Evolutionary conservation across 2,329 filamentous ascomycete species (phyloP), one percentile per base, ranked within the genome.

Genomic region (Aspergillus clavatus): DNA sequence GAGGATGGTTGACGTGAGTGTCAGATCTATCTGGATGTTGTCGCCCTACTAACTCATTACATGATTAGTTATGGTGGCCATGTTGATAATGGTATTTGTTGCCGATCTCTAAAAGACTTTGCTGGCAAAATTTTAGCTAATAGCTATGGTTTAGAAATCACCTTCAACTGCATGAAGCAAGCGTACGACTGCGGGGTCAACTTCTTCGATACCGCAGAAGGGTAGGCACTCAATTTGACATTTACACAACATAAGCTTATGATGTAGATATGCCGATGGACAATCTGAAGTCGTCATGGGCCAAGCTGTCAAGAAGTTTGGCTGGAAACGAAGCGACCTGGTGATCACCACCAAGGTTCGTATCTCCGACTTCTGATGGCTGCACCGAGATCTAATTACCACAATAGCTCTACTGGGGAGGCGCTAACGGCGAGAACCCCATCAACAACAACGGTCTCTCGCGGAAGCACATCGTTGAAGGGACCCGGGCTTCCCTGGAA

Each of bases 401-500:
- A 6, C 8, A 12, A 21, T 36, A 60, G 79, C 73, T 87, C 50
- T 80, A 84, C 69, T 86, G 79, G 76, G 83, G 83, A 42, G 62
- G 58, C 5, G 76, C 76, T 5, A 78, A 78, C 59, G 81, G 82
- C 23, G 72, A 79, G 45, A 83, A 80, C 60, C 72, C 73, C 8
- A 74, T 84, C 48, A 87, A 87, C 68, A 85, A 84, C 66, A 71
- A 74, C 47, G 83, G 84, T 3, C 74, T 87, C n/a, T 84, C 79
- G 2, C 74, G 82, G 36, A 87, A 87, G 65, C 83, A 87, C 65
- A 72, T 87, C 38, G 70, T 87, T 49, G 83, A 87, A 67, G 84
- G 82, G 18, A 76, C 80, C 41, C 72, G 79, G 33, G 73, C 72
- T 14, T 79, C 78, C 5, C 72, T 87, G 22, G 68, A 79, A 56